These are phyloP conservation scores for Solanum hybrid DNA, from an alignment of 305 asterid species.

Conservation along the genomic window DNA sequence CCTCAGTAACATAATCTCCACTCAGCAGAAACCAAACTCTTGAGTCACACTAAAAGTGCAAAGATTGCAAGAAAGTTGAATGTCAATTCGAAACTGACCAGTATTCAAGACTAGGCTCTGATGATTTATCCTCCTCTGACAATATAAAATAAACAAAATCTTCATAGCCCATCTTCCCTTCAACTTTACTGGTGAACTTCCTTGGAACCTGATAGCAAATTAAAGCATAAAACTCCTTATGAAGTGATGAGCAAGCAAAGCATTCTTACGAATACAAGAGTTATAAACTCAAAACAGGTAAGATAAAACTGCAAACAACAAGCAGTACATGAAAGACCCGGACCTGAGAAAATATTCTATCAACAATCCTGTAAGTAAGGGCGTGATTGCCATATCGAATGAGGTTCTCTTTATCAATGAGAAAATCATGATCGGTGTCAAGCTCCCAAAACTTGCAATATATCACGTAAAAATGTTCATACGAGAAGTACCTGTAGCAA, in stretches of 20 bases:
- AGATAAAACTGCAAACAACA: constrained; percentile 12
- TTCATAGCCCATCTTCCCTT: constrained; percentile 99
- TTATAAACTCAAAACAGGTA: constrained; percentile 12
- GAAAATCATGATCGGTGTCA: constrained; percentile 93
- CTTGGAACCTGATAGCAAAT: constrained; percentile 67
- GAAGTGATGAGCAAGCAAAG: constrained; percentile 5
- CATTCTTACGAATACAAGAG: neutral
- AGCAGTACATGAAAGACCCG: constrained; percentile 19
- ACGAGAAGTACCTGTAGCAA: constrained; percentile 84
- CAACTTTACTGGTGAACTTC: constrained; percentile 95
- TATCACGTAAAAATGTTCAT: constrained; percentile 96
- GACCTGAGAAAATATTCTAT: constrained; percentile 97
- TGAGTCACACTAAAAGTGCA: neutral
- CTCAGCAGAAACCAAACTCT: neutral
- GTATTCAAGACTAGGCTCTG: constrained; percentile 96
- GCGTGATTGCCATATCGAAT: constrained; percentile 97
- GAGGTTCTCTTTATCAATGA: constrained; percentile 95
- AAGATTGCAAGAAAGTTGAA: neutral
- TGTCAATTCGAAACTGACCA: constrained; percentile 43
- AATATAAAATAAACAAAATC: constrained; percentile 91
- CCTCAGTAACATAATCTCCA: neutral
- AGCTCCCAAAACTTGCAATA: constrained; percentile 99
- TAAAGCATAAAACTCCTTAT: constrained; percentile 1
- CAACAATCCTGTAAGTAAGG: constrained; percentile 97
- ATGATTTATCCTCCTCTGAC: constrained; percentile 97